Conservation (phyloP, 768 basidiomycete species). For the Boletus rubescentipes region DNA sequence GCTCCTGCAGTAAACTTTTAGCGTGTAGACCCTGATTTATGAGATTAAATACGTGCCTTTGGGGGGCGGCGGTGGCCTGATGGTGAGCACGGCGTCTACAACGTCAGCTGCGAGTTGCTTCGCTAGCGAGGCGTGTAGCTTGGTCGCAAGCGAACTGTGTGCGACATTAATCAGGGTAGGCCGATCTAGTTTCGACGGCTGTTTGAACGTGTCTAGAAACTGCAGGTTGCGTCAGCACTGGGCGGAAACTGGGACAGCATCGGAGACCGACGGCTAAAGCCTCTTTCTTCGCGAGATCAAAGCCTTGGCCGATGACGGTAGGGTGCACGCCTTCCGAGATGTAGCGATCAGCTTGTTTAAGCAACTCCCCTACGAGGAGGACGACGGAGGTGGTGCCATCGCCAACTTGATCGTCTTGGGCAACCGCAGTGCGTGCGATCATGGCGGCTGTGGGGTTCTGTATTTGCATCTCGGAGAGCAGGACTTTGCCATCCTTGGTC, state of each 20-base stretch:
- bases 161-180: constrained; percentile 92
- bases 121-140: constrained; percentile 79
- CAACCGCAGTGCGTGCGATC: constrained; percentile 97
- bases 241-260: constrained; percentile 9
- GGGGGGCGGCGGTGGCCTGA: constrained; percentile 66
- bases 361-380: constrained; percentile 88
- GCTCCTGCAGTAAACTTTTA: constrained; percentile 43
- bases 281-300: constrained; percentile 97
- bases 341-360: constrained; percentile 98
- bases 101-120: constrained; percentile 88
- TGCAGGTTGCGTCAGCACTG: constrained; percentile 36
- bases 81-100: constrained; percentile 92
- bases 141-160: constrained; percentile 93
- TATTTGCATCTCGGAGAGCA: constrained; percentile 99
- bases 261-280: constrained; percentile 67
- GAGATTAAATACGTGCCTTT: constrained; percentile 45
- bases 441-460: constrained; percentile 99
- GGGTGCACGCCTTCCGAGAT: constrained; percentile 99
- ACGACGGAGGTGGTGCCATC: constrained; percentile 99
- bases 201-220: constrained; percentile 94
- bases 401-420: constrained; percentile 98
- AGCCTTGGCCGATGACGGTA: constrained; percentile 91
- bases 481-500: constrained; percentile 99
- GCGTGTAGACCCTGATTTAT: constrained; percentile 27
- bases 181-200: constrained; percentile 74